Evolutionary conservation across 148 eudicot species (phyloP).

Genomic region (Vaccinium darrowii): DNA sequence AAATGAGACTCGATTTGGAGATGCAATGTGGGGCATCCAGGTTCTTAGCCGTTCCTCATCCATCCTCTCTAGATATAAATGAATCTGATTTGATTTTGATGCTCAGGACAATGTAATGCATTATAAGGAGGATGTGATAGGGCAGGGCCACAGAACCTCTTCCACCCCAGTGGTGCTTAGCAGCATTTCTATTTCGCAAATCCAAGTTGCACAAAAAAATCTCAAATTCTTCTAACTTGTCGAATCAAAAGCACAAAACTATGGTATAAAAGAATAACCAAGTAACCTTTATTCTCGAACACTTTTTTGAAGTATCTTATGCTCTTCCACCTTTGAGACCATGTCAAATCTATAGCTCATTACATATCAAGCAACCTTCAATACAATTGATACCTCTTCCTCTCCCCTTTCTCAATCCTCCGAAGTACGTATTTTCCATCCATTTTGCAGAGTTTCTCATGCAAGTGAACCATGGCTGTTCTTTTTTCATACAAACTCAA

Average conservation of each 20-base stretch:
- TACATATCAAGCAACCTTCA: constrained; percentile 4
- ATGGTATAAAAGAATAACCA: not conserved
- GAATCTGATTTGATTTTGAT: not conserved
- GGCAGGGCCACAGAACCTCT: not conserved
- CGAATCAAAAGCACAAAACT: not conserved
- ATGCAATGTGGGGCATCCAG: not conserved
- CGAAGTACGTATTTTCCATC: not conserved
- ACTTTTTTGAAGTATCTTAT: constrained; percentile 8
- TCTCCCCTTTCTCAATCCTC: not conserved
- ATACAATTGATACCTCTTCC: not conserved
- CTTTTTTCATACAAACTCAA: not conserved
- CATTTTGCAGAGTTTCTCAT: not conserved
- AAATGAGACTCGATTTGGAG: too few species aligned
- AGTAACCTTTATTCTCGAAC: constrained; percentile 18
- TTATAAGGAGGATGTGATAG: not conserved
- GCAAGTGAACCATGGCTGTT: not conserved
- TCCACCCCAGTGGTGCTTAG: not conserved
- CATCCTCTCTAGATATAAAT: not conserved
- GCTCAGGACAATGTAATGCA: not conserved
- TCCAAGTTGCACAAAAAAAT: not conserved
- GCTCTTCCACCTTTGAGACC: constrained; percentile 9
- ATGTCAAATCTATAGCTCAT: not conserved
- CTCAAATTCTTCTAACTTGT: not conserved
- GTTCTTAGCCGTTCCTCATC: not conserved
- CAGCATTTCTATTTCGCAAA: not conserved